Base-by-base conservation (phyloP, 257 asterid species). In the Nicotiana paniculata region DNA sequence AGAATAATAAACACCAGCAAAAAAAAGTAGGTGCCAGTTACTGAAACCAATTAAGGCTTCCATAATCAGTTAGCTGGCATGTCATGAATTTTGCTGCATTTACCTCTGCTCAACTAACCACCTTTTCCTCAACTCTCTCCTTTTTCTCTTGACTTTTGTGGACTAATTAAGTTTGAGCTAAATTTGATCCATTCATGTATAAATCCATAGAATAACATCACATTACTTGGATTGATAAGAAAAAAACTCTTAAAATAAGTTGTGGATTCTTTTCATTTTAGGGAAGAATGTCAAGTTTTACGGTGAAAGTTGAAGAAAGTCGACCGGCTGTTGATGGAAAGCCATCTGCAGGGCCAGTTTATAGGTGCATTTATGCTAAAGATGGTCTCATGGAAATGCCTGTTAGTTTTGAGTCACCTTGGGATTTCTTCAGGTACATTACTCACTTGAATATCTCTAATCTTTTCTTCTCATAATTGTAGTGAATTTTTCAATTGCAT, bases 371-470 rank as follows among this genome's bases (percentile, higher is more conserved):
- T 82, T 92, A 90, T 72, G 92, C 98, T 16, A 90, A 91, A 82
- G 89, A 92, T 82, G 97, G 90, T 9, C 90, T 93, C 18, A 35
- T 90, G 91, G 93, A 93, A 55, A 26, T 88, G 13, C 95, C 97
- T 15, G 16, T 82, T 2, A 77, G 43, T 4, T 24, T 90, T 33
- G 86, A 90, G 15, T 93, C 95, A 61, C 97, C 97, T 8, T 94
- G 97, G 98, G 91, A 94, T 0, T 93, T 94, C 64, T 94, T 94
- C 92, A 90, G 97, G 97, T 92, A 66, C 5, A 70, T 1, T n/a
- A 58, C 28, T 58, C 28, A 58, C 58, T 21, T 11, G 35, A 70
- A 43, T 70, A 43, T 10, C 58, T 30, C 12, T 0, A 11, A 39
- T 39, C 28, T 7, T 65, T 30, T 64, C 26, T 26, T 5, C 8